These are phyloP conservation scores for Saturnispora dispora DNA, from an alignment of 805 yeast genomes.

Conservation along the genomic window DNA sequence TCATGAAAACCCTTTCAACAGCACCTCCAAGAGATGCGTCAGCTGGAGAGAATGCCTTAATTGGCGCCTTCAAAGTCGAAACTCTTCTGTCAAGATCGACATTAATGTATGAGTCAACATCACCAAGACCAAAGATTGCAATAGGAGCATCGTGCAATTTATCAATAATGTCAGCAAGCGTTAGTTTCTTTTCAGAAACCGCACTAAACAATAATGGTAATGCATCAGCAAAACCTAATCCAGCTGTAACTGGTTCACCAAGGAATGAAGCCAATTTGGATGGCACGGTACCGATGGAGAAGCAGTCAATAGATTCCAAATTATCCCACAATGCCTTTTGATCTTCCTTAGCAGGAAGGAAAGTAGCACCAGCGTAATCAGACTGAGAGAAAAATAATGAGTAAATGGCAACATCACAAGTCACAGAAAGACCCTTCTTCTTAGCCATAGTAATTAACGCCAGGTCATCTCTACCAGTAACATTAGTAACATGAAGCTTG, in stretches of 20 bases:
- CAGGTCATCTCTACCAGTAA: conserved; percentile 71
- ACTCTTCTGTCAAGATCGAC: conserved; percentile 68
- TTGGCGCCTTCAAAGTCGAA: conserved; percentile 32
- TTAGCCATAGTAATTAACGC: conserved; percentile 79
- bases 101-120: conserved; percentile 72
- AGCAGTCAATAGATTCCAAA: conserved; percentile 67
- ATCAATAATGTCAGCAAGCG: conserved; percentile 59
- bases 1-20: conserved; percentile 78
- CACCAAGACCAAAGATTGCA: conserved; percentile 72
- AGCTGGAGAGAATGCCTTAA: conserved; percentile 48
- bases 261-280: conserved; percentile 57
- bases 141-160: conserved; percentile 78
- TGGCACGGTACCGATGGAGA: conserved; percentile 79
- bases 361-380: conserved; percentile 59
- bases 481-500: conserved; percentile 82
- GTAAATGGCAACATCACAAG: conserved; percentile 82
- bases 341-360: conserved; percentile 74
- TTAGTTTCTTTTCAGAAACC: conserved; percentile 61
- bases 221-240: conserved; percentile 71
- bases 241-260: conserved; percentile 54
- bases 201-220: conserved; percentile 77
- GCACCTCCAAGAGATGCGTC: conserved; percentile 60
- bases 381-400: conserved; percentile 68
- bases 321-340: conserved; percentile 77
- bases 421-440: conserved; percentile 69